Evolutionary conservation across 805 yeast genomes (phyloP).

Genomic region (Yamadazyma scolyti): DNA sequence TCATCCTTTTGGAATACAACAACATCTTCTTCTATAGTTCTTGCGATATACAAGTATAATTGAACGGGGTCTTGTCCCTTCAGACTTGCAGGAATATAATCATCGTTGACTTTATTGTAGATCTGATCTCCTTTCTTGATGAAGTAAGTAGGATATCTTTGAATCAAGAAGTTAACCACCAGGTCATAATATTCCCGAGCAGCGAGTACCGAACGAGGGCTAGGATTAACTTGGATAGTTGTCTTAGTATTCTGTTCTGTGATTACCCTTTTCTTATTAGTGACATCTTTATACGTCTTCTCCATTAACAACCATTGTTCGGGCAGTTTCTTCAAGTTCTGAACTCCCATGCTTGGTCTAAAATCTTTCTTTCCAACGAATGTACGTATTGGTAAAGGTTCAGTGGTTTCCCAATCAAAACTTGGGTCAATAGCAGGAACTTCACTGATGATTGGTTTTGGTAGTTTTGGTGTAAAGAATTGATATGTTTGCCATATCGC

Average conservation of each 20-base stretch:
- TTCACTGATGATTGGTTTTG: slow-evolving; percentile 1
- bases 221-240: slow-evolving; percentile 21
- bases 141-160: slow-evolving; percentile 56
- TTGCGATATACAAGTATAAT: slow-evolving; percentile 22
- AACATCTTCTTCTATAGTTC: slow-evolving; percentile 61
- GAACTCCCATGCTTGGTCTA: slow-evolving; percentile 32
- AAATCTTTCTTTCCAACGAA: slow-evolving; percentile 33
- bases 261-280: slow-evolving; percentile 5
- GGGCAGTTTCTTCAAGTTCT: slow-evolving; percentile 27
- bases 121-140: slow-evolving; percentile 19
- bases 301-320: slow-evolving; percentile 63
- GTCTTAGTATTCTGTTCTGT: slow-evolving; percentile 28
- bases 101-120: slow-evolving; percentile 40
- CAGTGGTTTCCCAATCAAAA: slow-evolving; percentile 41
- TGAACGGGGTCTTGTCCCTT: slow-evolving; percentile 13
- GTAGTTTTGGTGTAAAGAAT: background rate
- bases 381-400: slow-evolving; percentile 42
- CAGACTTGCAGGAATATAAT: slow-evolving; percentile 28
- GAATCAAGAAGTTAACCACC: slow-evolving; percentile 34
- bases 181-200: slow-evolving; percentile 49
- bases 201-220: slow-evolving; percentile 21
- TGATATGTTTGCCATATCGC: background rate
- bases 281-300: slow-evolving; percentile 41
- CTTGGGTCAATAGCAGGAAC: slow-evolving; percentile 25
- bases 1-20: slow-evolving; percentile 46